Evolutionary conservation across 2,329 filamentous ascomycete genomes (phyloP).

Genomic region (Trichoderma sp.): DNA sequence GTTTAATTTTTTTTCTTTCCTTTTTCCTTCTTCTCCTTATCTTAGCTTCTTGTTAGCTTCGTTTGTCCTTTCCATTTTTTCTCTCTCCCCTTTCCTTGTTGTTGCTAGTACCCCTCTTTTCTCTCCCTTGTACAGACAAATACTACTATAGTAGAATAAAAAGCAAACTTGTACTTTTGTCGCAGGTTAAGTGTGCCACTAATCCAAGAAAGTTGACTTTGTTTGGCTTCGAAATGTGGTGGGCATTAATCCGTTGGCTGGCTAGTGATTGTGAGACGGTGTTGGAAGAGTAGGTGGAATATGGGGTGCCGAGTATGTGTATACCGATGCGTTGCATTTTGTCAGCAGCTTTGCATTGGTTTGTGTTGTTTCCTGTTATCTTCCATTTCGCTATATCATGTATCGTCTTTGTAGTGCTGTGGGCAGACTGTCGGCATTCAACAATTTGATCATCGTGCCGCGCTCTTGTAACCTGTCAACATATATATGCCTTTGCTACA

Average conservation of each 20-base stretch:
- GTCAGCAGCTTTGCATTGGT: neutral
- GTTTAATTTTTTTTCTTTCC: neutral
- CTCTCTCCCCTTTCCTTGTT: neutral
- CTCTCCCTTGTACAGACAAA: neutral
- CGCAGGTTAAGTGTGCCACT: neutral
- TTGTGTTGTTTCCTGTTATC: neutral
- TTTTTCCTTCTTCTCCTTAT: neutral
- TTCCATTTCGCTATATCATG: neutral
- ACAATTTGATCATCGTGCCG: too few species aligned
- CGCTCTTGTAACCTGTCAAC: neutral
- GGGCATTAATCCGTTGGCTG: too few species aligned
- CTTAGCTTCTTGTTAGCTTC: neutral
- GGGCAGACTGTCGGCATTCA: too few species aligned
- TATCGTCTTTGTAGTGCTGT: too few species aligned
- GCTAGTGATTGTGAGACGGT: too few species aligned
- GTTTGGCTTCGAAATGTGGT: neutral
- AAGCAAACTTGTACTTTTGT: conserved; percentile 16
- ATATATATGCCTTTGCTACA: neutral
- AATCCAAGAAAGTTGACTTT: conserved; percentile 10
- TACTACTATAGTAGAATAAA: neutral
- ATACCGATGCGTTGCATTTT: neutral
- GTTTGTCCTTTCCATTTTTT: neutral
- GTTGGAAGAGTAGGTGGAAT: too few species aligned
- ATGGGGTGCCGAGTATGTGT: neutral
- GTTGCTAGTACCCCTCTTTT: neutral